These are phyloP conservation scores for Omphalotus olearius DNA, from an alignment of 1,284 basidiomycete species.

Conservation along the genomic window DNA sequence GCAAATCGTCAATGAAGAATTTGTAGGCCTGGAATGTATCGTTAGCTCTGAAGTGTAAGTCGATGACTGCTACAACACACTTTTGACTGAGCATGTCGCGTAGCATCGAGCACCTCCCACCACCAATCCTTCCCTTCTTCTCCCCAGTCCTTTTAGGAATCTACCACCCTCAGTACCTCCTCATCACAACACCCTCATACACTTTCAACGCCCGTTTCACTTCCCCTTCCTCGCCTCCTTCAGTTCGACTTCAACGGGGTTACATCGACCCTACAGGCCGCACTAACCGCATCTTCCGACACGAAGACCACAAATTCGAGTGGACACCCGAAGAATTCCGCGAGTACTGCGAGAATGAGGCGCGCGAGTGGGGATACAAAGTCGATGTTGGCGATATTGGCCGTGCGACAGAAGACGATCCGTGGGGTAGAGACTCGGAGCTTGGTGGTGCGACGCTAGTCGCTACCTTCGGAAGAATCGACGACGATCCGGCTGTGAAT, in stretches of 20 bases:
- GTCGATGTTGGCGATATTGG: conserved; percentile 58
- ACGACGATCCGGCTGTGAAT: conserved; percentile 25
- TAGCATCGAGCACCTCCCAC: conserved; percentile 86
- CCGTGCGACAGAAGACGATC: conserved; percentile 50
- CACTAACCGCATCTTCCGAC: conserved; percentile 72
- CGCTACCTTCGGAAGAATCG: conserved; percentile 58
- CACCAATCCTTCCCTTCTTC: conserved; percentile 68
- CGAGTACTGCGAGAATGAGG: conserved; percentile 62
- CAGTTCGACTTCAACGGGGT: conserved; percentile 42
- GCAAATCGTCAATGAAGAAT: conserved; percentile 69
- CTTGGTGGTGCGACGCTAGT: conserved; percentile 72
- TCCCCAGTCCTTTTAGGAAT: conserved; percentile 78
- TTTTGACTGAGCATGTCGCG: background rate
- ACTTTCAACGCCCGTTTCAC: conserved; percentile 87
- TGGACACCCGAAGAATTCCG: conserved; percentile 84
- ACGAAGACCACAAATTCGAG: conserved; percentile 91
- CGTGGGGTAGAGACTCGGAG: conserved; percentile 61
- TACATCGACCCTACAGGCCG: conserved; percentile 72
- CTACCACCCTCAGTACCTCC: conserved; percentile 76
- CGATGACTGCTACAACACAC: background rate
- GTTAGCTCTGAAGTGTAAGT: conserved; percentile 83
- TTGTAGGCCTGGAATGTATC: conserved; percentile 79
- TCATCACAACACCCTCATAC: conserved; percentile 90
- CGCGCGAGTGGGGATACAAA: conserved; percentile 72
- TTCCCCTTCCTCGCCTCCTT: conserved; percentile 44